Conservation (phyloP, 1,284 basidiomycete species). For the Takashimella koratensis region DNA sequence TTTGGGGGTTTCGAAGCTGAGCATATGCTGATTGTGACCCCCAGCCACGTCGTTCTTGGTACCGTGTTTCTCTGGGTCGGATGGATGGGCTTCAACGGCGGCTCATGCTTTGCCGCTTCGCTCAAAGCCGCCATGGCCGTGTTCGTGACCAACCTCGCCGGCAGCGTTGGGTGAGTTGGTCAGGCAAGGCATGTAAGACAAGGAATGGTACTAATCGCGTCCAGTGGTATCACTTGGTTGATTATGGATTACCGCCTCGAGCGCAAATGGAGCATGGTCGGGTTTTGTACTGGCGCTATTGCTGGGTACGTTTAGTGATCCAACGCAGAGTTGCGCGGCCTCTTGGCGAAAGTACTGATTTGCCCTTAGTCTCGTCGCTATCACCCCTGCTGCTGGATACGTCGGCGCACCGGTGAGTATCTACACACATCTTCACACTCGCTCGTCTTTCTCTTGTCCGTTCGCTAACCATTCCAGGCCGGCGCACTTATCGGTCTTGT, state of each 20-base stretch:
- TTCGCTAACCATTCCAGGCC: conserved; percentile 50
- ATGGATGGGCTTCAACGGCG: conserved; percentile 58
- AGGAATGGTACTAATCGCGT: conserved; percentile 57
- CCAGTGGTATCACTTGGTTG: conserved; percentile 85
- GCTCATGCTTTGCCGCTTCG: conserved; percentile 84
- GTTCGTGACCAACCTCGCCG: conserved; percentile 74
- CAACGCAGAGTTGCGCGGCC: conserved; percentile 8
- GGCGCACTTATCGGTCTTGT: conserved; percentile 70
- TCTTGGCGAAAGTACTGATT: conserved; percentile 52
- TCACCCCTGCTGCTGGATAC: conserved; percentile 58
- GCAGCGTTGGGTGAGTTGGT: too few species aligned
- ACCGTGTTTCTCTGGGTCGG: conserved; percentile 90
- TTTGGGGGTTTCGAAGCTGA: conserved; percentile 13
- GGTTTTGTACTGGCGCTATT: conserved; percentile 70
- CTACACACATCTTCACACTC: conserved; percentile 48
- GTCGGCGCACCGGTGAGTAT: conserved; percentile 47
- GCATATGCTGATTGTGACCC: not conserved
- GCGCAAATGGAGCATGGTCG: conserved; percentile 74
- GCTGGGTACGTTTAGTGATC: conserved; percentile 49
- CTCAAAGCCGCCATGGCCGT: conserved; percentile 80
- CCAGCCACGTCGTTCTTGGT: conserved; percentile 70
- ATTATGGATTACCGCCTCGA: conserved; percentile 79
- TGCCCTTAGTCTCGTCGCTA: too few species aligned
- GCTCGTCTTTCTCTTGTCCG: conserved; percentile 57
- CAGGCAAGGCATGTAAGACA: conserved; percentile 11